These are phyloP conservation scores for Blastocystis sp. DNA, from an alignment of 352 stramenopile genomes.

Conservation along the genomic window DNA sequence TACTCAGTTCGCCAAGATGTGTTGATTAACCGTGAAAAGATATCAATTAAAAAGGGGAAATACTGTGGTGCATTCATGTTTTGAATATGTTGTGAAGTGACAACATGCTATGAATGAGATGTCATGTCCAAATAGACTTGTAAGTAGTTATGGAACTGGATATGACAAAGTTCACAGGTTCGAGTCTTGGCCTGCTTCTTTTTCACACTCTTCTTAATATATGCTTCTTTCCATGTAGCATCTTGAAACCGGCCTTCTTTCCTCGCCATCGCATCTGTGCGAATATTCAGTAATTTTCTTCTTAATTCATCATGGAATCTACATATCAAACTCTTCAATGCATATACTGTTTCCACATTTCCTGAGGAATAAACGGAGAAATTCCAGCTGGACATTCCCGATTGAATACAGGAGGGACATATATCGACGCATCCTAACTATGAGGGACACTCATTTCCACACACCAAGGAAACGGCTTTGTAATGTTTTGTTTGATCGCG, in stretches of 20 bases:
- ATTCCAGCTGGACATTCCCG: conserved; percentile 35
- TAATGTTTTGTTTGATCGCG: conserved; percentile 20
- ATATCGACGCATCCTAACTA: not conserved
- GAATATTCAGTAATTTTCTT: conserved; percentile 1
- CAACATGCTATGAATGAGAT: conserved; percentile 1
- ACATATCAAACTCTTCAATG: not conserved
- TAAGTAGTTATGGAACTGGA: conserved; percentile 51
- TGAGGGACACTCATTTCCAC: not conserved
- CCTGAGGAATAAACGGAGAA: conserved; percentile 42
- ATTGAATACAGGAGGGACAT: conserved; percentile 24
- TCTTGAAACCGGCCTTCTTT: conserved; percentile 4
- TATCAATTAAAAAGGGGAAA: not conserved
- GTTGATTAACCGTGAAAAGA: conserved; percentile 10
- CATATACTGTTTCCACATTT: conserved; percentile 26
- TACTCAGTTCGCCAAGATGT: not conserved
- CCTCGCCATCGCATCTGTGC: not conserved
- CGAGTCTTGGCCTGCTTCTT: conserved; percentile 30
- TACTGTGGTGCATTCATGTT: not conserved
- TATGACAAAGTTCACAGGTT: conserved; percentile 43
- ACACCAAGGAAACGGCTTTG: conserved; percentile 2
- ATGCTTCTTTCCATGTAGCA: not conserved
- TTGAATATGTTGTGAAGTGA: not conserved
- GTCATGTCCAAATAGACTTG: not conserved
- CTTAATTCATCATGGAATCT: conserved; percentile 43
- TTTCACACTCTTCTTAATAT: conserved; percentile 9